Evolutionary conservation across 345 rosid genomes (phyloP).

Genomic region (Dimocarpus longan): DNA sequence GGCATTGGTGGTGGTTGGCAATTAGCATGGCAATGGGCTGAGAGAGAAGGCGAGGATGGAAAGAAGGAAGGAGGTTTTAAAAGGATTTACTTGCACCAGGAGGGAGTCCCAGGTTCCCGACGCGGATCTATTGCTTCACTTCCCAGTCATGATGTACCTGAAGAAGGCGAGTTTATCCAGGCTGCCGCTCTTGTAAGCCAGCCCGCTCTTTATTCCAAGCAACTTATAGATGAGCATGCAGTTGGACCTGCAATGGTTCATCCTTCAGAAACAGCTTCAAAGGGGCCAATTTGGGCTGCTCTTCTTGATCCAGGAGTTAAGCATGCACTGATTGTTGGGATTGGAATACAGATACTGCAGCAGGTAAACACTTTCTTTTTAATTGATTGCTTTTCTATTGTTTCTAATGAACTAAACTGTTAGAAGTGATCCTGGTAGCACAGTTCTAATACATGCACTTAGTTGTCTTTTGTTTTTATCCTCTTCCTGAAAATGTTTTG

Average conservation of each 20-base stretch:
- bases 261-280: slow-evolving; percentile 52
- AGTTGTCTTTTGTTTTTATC: not conserved
- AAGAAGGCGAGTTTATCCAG: slow-evolving; percentile 70
- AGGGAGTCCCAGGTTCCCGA: slow-evolving; percentile 67
- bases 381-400: not conserved
- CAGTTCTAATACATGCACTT: not conserved
- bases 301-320: slow-evolving; percentile 90
- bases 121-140: slow-evolving; percentile 81
- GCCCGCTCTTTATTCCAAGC: slow-evolving; percentile 75
- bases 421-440: not conserved
- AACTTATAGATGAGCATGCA: slow-evolving; percentile 46
- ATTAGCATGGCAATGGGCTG: slow-evolving; percentile 87
- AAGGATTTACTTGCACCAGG: slow-evolving; percentile 83
- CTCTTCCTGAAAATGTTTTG: not conserved
- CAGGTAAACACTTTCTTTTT: slow-evolving; percentile 56
- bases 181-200: slow-evolving; percentile 91
- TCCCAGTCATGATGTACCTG: slow-evolving; percentile 53
- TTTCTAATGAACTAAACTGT: not conserved
- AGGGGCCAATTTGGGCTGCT: slow-evolving; percentile 76
- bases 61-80: slow-evolving; percentile 80
- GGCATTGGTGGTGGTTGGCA: slow-evolving; percentile 99
- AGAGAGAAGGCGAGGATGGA: slow-evolving; percentile 68
- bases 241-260: slow-evolving; percentile 81
- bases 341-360: slow-evolving; percentile 92
- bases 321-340: slow-evolving; percentile 80